Conservation (phyloP, 2,329 filamentous ascomycete genomes). For the Claviceps maximensis region DNA sequence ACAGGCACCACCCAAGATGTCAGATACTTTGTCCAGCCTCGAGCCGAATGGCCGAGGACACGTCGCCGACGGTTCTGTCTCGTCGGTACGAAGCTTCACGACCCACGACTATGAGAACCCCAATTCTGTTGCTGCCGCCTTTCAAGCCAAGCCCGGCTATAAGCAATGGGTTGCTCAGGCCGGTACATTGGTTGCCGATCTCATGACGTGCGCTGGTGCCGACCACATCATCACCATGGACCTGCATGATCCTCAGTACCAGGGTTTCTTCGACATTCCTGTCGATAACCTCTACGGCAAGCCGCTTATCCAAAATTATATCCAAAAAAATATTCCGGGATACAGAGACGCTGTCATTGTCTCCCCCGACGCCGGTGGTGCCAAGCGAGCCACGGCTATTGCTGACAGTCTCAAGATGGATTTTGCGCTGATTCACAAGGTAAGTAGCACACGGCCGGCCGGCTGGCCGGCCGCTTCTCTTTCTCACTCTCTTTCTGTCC, state of each 20-base stretch:
- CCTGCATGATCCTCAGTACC: constrained; percentile 89
- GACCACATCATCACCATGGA: constrained; percentile 99
- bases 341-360: constrained; percentile 83
- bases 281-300: constrained; percentile 94
- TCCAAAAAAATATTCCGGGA: constrained; percentile 70
- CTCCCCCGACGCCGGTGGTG: constrained; percentile 89
- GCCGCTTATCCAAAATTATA: constrained; percentile 56
- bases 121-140: constrained; percentile 35
- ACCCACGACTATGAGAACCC: constrained; percentile 54
- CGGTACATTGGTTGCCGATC: constrained; percentile 84
- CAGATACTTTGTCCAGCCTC: constrained; percentile 22
- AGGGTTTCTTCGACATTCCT: constrained; percentile 97
- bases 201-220: constrained; percentile 87
- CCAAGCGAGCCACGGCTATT: constrained; percentile 90
- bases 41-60: constrained; percentile 23
- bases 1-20: constrained; percentile 22
- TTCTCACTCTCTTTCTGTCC: too few relatives aligned
- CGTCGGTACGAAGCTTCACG: constrained; percentile 38
- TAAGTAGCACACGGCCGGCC: constrained; percentile 11
- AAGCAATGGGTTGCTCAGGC: constrained; percentile 98
- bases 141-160: constrained; percentile 80
- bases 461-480: background rate
- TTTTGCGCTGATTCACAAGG: constrained; percentile 97
- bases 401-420: constrained; percentile 87
- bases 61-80: constrained; percentile 24